These are phyloP conservation scores for Neoboletus magnificus DNA, from an alignment of 768 basidiomycete genomes.

Conservation along the genomic window DNA sequence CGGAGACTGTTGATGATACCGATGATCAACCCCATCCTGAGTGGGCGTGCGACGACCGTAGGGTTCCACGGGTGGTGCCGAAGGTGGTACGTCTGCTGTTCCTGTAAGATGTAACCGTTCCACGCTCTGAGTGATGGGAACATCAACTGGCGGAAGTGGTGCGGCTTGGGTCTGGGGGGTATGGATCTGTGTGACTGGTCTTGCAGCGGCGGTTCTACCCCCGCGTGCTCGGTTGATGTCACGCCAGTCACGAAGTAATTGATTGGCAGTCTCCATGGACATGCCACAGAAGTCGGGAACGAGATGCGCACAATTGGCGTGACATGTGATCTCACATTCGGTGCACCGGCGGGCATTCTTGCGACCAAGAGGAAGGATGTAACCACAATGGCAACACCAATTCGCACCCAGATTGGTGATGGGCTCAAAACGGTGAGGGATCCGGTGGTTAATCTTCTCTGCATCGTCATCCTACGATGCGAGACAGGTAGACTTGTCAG, in stretches of 20 bases:
- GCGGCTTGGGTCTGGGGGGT: slow-evolving; percentile 32
- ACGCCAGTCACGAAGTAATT: slow-evolving; percentile 83
- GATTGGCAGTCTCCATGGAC: slow-evolving; percentile 99
- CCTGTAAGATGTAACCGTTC: slow-evolving; percentile 46
- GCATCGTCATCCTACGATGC: slow-evolving; percentile 80
- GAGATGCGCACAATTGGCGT: slow-evolving; percentile 95
- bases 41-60: slow-evolving; percentile 26
- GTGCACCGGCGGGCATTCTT: slow-evolving; percentile 96
- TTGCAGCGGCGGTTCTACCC: slow-evolving; percentile 39
- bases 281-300: slow-evolving; percentile 99
- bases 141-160: slow-evolving; percentile 31
- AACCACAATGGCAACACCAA: slow-evolving; percentile 99
- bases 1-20: slow-evolving; percentile 37
- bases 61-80: slow-evolving; percentile 16
- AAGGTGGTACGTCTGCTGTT: slow-evolving; percentile 35
- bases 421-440: slow-evolving; percentile 96
- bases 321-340: slow-evolving; percentile 95
- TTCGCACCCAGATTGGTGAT: slow-evolving; percentile 96
- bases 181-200: slow-evolving; percentile 34
- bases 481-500: slow-evolving; percentile 1
- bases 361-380: slow-evolving; percentile 93
- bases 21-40: slow-evolving; percentile 39
- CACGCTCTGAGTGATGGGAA: slow-evolving; percentile 36
- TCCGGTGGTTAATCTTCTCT: slow-evolving; percentile 98
- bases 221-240: slow-evolving; percentile 79